phyloP scores from a whole-genome alignment of 352 stramenopile genomes.

The Phytopythium cucurbitacearum region DNA sequence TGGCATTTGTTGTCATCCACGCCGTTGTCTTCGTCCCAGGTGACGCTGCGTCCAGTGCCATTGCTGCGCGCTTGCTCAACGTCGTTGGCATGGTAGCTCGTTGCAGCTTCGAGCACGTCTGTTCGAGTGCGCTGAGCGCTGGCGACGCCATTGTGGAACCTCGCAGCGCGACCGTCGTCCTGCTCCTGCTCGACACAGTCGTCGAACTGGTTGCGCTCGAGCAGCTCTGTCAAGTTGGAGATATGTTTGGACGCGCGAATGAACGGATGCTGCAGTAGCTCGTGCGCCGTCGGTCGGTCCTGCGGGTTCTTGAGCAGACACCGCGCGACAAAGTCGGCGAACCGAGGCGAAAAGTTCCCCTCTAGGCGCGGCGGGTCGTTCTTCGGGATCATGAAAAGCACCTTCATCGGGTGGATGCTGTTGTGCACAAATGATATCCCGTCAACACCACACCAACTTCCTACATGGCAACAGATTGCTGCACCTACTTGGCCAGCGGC shows the following conservation, averaged over 20 bases:
- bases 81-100: background rate
- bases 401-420: conserved; percentile 97
- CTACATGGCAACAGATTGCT: background rate
- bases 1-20: conserved; percentile 34
- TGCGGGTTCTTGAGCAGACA: conserved; percentile 89
- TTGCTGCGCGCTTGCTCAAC: background rate
- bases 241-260: conserved; percentile 69
- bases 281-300: conserved; percentile 72
- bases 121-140: too few relatives aligned
- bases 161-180: conserved; percentile 6
- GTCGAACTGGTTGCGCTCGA: conserved; percentile 42
- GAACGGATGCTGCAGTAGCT: conserved; percentile 87
- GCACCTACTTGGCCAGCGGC: conserved; percentile 85
- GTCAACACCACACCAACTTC: background rate
- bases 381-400: conserved; percentile 98
- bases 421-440: conserved; percentile 8
- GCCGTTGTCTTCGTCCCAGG: background rate
- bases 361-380: conserved; percentile 88
- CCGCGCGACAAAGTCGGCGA: conserved; percentile 86
- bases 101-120: too few relatives aligned
- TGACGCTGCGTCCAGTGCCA: background rate
- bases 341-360: conserved; percentile 60
- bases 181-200: conserved; percentile 7
- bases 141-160: conserved; percentile 1
- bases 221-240: conserved; percentile 63